Evolutionary conservation across 805 yeast genomes (phyloP).

Genomic region (Lipomyces lipofer): DNA sequence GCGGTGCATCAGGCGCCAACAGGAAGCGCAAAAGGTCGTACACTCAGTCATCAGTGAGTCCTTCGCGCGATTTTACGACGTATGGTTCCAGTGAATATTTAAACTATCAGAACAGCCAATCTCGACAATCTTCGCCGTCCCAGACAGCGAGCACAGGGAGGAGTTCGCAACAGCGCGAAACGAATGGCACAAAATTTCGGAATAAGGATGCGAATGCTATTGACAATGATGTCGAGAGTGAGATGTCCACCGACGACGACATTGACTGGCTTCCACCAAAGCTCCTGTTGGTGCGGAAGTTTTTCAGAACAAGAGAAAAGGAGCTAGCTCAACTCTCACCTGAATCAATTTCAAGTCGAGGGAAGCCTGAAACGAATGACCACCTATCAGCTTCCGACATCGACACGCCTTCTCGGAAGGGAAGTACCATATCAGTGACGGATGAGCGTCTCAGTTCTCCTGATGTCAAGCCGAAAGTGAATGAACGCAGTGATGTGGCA

Average conservation of each 20-base stretch:
- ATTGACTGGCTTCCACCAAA: constrained; percentile 29
- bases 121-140: not conserved
- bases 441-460: not conserved
- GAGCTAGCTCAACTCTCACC: constrained; percentile 16
- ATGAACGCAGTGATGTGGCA: not conserved
- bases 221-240: constrained; percentile 20
- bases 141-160: too few relatives aligned
- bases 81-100: not conserved
- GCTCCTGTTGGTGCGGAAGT: constrained; percentile 23
- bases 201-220: constrained; percentile 5
- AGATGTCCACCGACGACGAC: constrained; percentile 28
- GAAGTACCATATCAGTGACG: not conserved
- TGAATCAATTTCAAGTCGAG: constrained; percentile 6
- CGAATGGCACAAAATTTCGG: too few relatives aligned
- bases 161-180: too few relatives aligned
- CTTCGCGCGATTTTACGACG: not conserved
- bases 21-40: constrained; percentile 13
- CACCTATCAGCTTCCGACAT: constrained; percentile 3
- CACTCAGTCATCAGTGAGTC: not conserved
- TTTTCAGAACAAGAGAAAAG: constrained; percentile 19
- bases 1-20: constrained; percentile 5
- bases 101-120: not conserved
- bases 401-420: constrained; percentile 4
- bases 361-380: not conserved
- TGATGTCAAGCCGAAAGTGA: not conserved